These are phyloP conservation scores for Hypsizygus marmoreus DNA, from an alignment of 768 basidiomycete species.

Conservation along the genomic window DNA sequence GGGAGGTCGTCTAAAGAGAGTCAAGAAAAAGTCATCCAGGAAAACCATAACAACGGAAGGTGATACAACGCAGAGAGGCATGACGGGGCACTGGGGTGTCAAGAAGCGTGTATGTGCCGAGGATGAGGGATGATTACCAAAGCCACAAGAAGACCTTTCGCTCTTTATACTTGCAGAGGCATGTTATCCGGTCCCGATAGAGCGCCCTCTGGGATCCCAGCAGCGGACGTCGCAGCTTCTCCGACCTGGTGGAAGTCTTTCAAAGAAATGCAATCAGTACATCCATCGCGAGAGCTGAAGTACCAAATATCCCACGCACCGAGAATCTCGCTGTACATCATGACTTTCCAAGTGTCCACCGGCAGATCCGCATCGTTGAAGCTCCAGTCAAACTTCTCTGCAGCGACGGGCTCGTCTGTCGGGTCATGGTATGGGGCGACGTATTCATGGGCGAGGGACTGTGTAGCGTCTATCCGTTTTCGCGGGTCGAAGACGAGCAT, in stretches of 20 bases:
- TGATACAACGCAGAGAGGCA: too few relatives aligned
- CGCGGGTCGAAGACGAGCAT: conserved; percentile 99
- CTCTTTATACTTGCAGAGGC: too few relatives aligned
- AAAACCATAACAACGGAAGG: too few relatives aligned
- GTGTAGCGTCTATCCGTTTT: conserved; percentile 92
- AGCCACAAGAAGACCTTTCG: too few relatives aligned
- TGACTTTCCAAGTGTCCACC: conserved; percentile 99
- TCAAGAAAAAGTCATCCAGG: too few relatives aligned
- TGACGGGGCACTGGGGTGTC: too few relatives aligned
- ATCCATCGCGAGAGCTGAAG: neutral
- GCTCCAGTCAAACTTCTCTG: conserved; percentile 97
- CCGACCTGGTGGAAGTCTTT: conserved; percentile 83
- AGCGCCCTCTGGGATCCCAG: conserved; percentile 66
- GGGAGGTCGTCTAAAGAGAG: too few relatives aligned
- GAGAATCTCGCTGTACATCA: conserved; percentile 99
- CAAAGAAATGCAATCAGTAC: neutral
- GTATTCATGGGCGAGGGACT: conserved; percentile 90
- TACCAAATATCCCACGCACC: conserved; percentile 53
- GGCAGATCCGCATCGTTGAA: conserved; percentile 99
- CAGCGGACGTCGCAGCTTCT: conserved; percentile 45
- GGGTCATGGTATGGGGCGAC: conserved; percentile 98
- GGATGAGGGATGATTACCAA: too few relatives aligned
- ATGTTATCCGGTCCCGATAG: conserved; percentile 65
- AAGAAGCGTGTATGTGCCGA: too few relatives aligned
- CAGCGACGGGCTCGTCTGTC: conserved; percentile 93